phyloP scores from a whole-genome alignment of 768 basidiomycete species.

The Russula sp. region DNA sequence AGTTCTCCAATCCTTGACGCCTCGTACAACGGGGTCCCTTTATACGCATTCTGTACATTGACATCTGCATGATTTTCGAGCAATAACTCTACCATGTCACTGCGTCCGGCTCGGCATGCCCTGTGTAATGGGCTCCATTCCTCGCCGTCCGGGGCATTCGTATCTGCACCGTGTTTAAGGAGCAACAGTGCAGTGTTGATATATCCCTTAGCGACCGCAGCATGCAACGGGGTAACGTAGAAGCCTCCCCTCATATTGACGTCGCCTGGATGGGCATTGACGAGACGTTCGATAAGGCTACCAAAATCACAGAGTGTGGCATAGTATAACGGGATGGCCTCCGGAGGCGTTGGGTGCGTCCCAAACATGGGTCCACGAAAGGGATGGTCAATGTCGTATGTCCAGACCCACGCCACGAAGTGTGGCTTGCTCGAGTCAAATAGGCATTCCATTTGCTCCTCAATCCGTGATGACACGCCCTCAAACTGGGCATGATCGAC shows the following conservation, averaged over 20 bases:
- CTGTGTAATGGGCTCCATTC: not conserved
- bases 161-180: not conserved
- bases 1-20: too few relatives aligned
- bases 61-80: not conserved
- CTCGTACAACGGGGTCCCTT: too few relatives aligned
- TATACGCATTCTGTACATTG: not conserved
- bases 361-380: not conserved
- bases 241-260: not conserved
- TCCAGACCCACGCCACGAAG: slow-evolving; percentile 11
- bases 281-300: too few relatives aligned
- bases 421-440: not conserved
- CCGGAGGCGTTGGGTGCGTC: not conserved
- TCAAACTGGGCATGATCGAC: not conserved
- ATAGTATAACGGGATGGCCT: too few relatives aligned
- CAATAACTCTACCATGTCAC: not conserved
- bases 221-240: not conserved
- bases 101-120: not conserved
- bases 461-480: not conserved
- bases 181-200: not conserved
- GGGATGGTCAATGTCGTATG: not conserved
- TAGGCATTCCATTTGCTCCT: not conserved
- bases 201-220: not conserved
- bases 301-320: too few relatives aligned
- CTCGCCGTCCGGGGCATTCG: not conserved
- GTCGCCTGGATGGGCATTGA: too few relatives aligned